These are phyloP conservation scores for Brassica balearica DNA, from an alignment of 441 rosid genomes.

Conservation along the genomic window DNA sequence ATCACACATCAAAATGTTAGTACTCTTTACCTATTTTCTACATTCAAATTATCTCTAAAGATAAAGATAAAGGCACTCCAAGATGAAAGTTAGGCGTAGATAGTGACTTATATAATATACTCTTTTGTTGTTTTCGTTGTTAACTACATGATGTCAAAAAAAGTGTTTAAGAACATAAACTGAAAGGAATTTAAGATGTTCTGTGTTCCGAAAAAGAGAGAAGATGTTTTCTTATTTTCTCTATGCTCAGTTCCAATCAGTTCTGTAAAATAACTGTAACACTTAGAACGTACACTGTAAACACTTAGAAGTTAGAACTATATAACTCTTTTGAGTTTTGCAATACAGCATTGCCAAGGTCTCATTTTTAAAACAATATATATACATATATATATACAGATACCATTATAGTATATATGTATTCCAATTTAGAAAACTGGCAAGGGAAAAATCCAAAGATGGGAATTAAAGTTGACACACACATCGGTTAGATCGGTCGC, in stretches of 20 bases:
- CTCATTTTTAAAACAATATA: background rate
- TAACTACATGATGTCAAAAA: background rate
- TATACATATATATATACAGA: background rate
- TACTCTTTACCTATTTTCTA: slow-evolving; percentile 12
- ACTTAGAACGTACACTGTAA: no score
- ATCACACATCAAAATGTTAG: slow-evolving; percentile 30
- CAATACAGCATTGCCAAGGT: background rate
- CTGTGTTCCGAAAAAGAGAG: background rate
- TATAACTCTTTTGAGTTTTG: no score
- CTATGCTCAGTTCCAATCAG: no score
- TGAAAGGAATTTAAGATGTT: background rate
- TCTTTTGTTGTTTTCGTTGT: background rate
- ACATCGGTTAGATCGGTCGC: slow-evolving; percentile 42
- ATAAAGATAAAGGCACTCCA: background rate
- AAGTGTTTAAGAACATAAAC: background rate
- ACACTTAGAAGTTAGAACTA: no score
- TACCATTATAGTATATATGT: background rate
- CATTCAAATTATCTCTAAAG: no score
- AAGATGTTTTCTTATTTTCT: no score
- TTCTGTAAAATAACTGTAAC: no score
- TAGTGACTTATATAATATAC: background rate
- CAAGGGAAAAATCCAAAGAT: slow-evolving; percentile 25
- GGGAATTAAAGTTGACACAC: slow-evolving; percentile 38
- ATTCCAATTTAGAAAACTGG: slow-evolving; percentile 4
- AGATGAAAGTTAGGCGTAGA: background rate